Base-by-base conservation (phyloP, 1,284 basidiomycete species). In the Sanguinoderma infundibulare region DNA sequence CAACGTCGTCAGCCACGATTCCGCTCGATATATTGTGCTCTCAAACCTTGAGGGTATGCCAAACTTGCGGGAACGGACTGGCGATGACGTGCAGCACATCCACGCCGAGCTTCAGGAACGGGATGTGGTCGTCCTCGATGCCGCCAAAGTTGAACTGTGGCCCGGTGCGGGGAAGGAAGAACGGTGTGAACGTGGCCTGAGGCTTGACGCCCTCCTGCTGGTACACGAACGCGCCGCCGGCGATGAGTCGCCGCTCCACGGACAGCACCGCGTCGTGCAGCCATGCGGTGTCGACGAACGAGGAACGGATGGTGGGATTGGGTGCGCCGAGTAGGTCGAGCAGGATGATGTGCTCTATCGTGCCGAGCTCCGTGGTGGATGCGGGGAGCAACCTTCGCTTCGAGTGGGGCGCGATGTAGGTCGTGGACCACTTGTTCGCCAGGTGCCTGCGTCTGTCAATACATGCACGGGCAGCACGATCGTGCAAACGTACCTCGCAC, bases 81-180 rank as follows among this genome's bases (percentile, higher is more conserved):
- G 96, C 79, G 62, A 99, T 99, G 53, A 99, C 73, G 74, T 99
- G 98, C 64, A 99, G 76, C 52, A 98, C 80, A 59, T 89, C 94
- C 20, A 99, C 96, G 6, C 97, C 98, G 55, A 82, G 77, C 38
- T 81, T 76, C 47, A 98, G 71, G 78, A 99, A 99, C 15, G 98
- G 98, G 28, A 95, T 75, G 75, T 99, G 98, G 77, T 99, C 98
- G 75, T 99, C 98, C 44, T 89, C 94, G 61, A 98, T 91, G 50
- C 88, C 89, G 1, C 86, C 87, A 17, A 77, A 73, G 62, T 81
- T 83, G 35, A 70, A 64, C 40, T 80, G 77, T 28, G 65, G 69
- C 1, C 74, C 74, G 0, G 70, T 74, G 46, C 88, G 81, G 47
- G 82, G 77, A 26, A 75, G 63, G 75, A 94, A 94, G 74, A 87